A percentile compares a stretch with the other conserved stretches of the same genome.
Conservation (phyloP, 306 rosid genomes). For the Cucumis cinereus region DNA sequence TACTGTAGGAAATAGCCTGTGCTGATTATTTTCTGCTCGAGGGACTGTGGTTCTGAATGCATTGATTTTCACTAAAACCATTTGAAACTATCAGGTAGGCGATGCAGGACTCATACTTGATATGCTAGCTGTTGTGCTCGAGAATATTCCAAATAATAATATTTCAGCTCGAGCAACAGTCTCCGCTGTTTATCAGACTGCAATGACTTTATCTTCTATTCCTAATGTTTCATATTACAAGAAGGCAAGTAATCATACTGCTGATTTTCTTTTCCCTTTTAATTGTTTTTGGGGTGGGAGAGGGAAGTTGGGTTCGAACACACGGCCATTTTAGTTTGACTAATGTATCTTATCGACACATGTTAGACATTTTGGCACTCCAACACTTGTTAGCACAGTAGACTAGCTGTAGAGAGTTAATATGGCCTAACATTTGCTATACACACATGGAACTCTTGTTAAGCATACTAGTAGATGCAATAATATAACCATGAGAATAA, state of each 20-base stretch:
- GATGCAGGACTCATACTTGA: conserved; percentile 90
- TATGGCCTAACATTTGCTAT: no score
- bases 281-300: not conserved
- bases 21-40: conserved; percentile 1
- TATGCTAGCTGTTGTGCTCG: conserved; percentile 75
- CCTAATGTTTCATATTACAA: conserved; percentile 72
- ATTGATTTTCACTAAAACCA: conserved; percentile 13
- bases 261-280: not conserved
- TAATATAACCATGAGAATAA: no score
- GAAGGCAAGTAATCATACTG: conserved; percentile 39
- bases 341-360: no score
- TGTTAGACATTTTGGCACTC: no score
- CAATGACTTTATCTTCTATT: conserved; percentile 54
- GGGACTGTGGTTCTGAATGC: not conserved
- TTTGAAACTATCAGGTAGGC: conserved; percentile 54
- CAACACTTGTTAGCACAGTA: no score
- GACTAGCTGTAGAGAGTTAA: no score
- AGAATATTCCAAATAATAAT: conserved; percentile 41
- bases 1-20: not conserved
- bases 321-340: no score
- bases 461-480: no score
- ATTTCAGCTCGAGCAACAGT: conserved; percentile 61
- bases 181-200: conserved; percentile 67
- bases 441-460: no score
- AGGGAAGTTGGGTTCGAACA: not conserved